phyloP scores from a whole-genome alignment of 2,329 filamentous ascomycete genomes.

The Fusarium avenaceum region DNA sequence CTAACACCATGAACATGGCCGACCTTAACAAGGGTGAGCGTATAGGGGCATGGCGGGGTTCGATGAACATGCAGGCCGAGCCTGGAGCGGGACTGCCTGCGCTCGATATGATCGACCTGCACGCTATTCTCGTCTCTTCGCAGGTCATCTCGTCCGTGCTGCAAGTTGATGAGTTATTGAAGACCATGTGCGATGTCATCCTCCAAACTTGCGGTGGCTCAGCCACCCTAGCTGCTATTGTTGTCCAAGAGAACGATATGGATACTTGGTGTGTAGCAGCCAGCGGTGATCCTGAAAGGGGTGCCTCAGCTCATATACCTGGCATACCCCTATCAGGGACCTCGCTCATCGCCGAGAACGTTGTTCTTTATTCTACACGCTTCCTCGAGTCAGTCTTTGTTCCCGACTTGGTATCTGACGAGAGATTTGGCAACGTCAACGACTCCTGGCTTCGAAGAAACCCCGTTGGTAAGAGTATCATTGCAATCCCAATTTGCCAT shows the following conservation, averaged over 20 bases:
- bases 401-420: conserved; percentile 79
- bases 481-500: conserved; percentile 83
- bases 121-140: conserved; percentile 82
- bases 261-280: conserved; percentile 80
- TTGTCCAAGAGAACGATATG: conserved; percentile 76
- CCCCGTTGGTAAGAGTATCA: conserved; percentile 78
- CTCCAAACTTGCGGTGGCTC: conserved; percentile 80
- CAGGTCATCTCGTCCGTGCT: conserved; percentile 85
- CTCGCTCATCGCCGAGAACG: conserved; percentile 79
- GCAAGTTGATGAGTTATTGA: conserved; percentile 79
- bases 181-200: conserved; percentile 86
- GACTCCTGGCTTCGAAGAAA: conserved; percentile 77
- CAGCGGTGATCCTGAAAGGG: conserved; percentile 77
- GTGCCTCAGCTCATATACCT: conserved; percentile 75
- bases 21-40: conserved; percentile 68
- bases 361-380: conserved; percentile 81
- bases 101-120: conserved; percentile 85
- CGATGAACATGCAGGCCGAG: conserved; percentile 68
- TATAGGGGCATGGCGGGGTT: conserved; percentile 74
- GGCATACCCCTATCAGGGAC: conserved; percentile 75
- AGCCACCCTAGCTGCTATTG: conserved; percentile 78
- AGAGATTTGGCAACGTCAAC: conserved; percentile 81
- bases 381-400: conserved; percentile 83
- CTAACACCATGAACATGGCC: conserved; percentile 57
- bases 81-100: conserved; percentile 75